Evolutionary conservation across 371 early-diverging fungal genomes (phyloP).

Genomic region (Mucor lusitanicus): DNA sequence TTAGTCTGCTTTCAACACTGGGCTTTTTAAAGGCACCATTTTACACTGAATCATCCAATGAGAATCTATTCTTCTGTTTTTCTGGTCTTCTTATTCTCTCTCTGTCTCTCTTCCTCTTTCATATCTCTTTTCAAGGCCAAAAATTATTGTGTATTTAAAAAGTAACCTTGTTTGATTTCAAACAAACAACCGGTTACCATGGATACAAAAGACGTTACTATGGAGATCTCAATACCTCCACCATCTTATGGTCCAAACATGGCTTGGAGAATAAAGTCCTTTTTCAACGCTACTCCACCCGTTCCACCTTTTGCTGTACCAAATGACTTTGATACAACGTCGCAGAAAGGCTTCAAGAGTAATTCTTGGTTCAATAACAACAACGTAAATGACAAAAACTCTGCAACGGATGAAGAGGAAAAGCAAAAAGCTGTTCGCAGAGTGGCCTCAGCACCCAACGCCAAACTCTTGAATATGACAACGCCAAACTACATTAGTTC

Average conservation of each 20-base stretch:
- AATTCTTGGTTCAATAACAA: conserved; percentile 47
- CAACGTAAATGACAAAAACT: conserved; percentile 12
- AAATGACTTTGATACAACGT: conserved; percentile 32
- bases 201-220: conserved; percentile 26
- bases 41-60: background rate
- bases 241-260: conserved; percentile 42
- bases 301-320: conserved; percentile 31
- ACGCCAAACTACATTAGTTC: conserved; percentile 28
- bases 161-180: conserved; percentile 1
- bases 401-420: conserved; percentile 1
- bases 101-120: background rate
- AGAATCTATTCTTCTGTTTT: background rate
- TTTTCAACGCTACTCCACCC: conserved; percentile 27
- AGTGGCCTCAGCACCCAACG: conserved; percentile 57
- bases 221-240: conserved; percentile 40
- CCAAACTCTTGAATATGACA: conserved; percentile 19
- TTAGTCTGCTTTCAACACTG: background rate
- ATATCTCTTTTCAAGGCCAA: background rate
- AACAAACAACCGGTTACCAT: conserved; percentile 7
- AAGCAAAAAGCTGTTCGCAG: conserved; percentile 43
- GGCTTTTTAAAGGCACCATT: background rate
- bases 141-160: background rate
- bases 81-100: background rate
- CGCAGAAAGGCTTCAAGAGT: conserved; percentile 38
- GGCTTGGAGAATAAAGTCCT: conserved; percentile 40